Conservation (phyloP, 345 rosid genomes). For the Bruguiera sexangula region DNA sequence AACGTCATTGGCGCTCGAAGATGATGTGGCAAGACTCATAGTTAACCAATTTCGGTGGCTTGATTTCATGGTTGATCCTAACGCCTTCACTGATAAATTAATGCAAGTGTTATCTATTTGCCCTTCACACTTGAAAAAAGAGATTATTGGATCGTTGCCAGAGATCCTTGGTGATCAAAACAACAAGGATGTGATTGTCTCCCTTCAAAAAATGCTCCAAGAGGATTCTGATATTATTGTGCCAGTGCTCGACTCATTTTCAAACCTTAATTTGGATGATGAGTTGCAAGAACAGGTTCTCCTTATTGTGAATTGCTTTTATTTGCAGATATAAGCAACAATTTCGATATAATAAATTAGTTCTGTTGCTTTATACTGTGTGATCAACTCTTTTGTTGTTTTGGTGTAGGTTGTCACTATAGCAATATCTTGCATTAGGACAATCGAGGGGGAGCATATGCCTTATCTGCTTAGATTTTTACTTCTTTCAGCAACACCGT, state of each 20-base stretch:
- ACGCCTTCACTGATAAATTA: slow-evolving; percentile 53
- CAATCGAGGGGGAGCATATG: slow-evolving; percentile 68
- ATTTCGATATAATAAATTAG: not conserved
- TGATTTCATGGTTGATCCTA: slow-evolving; percentile 57
- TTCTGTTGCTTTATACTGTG: not conserved
- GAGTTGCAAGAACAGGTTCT: slow-evolving; percentile 70
- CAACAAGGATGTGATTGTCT: slow-evolving; percentile 49
- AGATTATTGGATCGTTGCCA: slow-evolving; percentile 83
- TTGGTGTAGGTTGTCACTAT: slow-evolving; percentile 56
- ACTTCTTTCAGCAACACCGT: slow-evolving; percentile 68
- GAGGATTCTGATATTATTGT: slow-evolving; percentile 71
- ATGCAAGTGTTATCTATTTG: slow-evolving; percentile 68
- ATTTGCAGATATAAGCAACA: not conserved
- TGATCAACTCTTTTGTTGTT: not conserved
- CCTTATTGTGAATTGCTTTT: not conserved
- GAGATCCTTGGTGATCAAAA: slow-evolving; percentile 73
- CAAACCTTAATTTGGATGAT: slow-evolving; percentile 65
- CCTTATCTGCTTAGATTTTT: slow-evolving; percentile 70
- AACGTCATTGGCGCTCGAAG: slow-evolving; percentile 40
- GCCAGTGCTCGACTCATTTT: slow-evolving; percentile 71
- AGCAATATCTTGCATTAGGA: slow-evolving; percentile 71
- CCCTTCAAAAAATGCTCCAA: slow-evolving; percentile 67
- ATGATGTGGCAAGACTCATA: slow-evolving; percentile 70
- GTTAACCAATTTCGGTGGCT: slow-evolving; percentile 76
- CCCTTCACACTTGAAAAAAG: slow-evolving; percentile 64